Evolutionary conservation across 2,329 filamentous ascomycete genomes (phyloP).

Genomic region (Aspergillus viridinutans): DNA sequence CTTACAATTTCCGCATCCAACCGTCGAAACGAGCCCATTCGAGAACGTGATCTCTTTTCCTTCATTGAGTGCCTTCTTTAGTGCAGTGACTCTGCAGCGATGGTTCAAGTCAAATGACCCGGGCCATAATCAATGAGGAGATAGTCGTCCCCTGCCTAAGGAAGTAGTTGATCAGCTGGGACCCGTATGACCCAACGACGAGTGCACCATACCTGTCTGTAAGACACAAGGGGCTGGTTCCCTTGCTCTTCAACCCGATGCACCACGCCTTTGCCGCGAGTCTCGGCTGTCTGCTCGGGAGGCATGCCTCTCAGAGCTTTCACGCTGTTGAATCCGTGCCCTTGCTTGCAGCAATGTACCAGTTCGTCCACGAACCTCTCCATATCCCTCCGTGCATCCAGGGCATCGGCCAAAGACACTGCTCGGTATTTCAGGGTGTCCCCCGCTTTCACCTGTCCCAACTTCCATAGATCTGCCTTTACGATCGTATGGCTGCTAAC

Average conservation of each 20-base stretch:
- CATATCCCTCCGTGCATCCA: conserved; percentile 41
- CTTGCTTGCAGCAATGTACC: conserved; percentile 36
- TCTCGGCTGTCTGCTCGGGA: conserved; percentile 14
- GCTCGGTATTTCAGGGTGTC: conserved; percentile 50
- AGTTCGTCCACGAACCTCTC: conserved; percentile 45
- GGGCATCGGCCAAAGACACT: conserved; percentile 51
- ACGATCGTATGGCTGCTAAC: conserved; percentile 54
- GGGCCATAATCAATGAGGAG: conserved; percentile 55
- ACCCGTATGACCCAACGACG: not conserved
- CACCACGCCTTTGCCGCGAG: conserved; percentile 29
- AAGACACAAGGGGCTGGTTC: conserved; percentile 38
- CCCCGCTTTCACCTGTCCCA: conserved; percentile 59
- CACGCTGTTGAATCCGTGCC: conserved; percentile 28
- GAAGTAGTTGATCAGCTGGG: conserved; percentile 15
- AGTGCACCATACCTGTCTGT: conserved; percentile 31
- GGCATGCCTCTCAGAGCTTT: conserved; percentile 26
- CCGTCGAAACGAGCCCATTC: conserved; percentile 46
- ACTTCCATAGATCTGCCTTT: conserved; percentile 57
- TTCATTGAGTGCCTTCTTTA: conserved; percentile 47
- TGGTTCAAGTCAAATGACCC: conserved; percentile 56
- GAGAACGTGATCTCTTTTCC: conserved; percentile 34
- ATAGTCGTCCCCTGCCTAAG: conserved; percentile 48
- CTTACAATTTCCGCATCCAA: conserved; percentile 46
- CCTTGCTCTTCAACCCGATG: conserved; percentile 32
- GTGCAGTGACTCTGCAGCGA: conserved; percentile 51